Evolutionary conservation across 2,329 filamentous ascomycete genomes (phyloP).

Genomic region (Mycogone perniciosa): DNA sequence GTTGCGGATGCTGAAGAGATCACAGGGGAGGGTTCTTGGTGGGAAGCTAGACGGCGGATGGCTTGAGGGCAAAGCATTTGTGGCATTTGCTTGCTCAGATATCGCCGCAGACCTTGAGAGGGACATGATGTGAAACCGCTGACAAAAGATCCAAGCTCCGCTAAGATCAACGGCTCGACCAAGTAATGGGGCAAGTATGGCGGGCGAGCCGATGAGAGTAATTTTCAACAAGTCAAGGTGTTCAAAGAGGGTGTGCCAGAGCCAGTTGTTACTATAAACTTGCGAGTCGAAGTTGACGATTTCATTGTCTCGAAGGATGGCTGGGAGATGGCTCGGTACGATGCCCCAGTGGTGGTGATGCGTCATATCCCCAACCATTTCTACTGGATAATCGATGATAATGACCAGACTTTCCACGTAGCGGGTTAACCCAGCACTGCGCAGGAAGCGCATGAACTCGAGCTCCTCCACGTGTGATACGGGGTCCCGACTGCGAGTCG

Average conservation of each 20-base stretch:
- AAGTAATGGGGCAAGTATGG: slow-evolving; percentile 54
- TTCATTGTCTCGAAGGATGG: slow-evolving; percentile 13
- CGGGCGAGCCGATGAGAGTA: slow-evolving; percentile 55
- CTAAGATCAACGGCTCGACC: slow-evolving; percentile 49
- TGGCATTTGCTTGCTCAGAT: not conserved
- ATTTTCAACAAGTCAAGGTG: slow-evolving; percentile 47
- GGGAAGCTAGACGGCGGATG: too few species aligned
- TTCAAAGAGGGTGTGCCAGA: slow-evolving; percentile 52
- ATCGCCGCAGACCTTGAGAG: slow-evolving; percentile 27
- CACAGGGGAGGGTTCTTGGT: slow-evolving; percentile 22
- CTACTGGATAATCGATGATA: slow-evolving; percentile 27
- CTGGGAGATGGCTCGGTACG: slow-evolving; percentile 25
- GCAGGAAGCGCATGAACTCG: slow-evolving; percentile 35
- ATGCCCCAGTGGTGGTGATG: slow-evolving; percentile 24
- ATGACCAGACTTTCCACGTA: slow-evolving; percentile 38
- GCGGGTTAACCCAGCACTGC: slow-evolving; percentile 29
- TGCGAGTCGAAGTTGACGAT: slow-evolving; percentile 2
- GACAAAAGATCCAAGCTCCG: slow-evolving; percentile 59
- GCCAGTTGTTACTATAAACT: slow-evolving; percentile 30
- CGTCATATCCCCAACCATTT: slow-evolving; percentile 20
- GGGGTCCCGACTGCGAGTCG: slow-evolving; percentile 17
- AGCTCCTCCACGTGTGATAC: slow-evolving; percentile 22
- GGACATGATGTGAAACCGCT: slow-evolving; percentile 55
- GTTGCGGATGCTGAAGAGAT: slow-evolving; percentile 51
- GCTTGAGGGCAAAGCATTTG: not conserved